Percentiles rank a stretch among this genome's conserved stretches.
phyloP scores from a whole-genome alignment of 371 early-diverging fungal species.

The Choanephora cucurbitarum region DNA sequence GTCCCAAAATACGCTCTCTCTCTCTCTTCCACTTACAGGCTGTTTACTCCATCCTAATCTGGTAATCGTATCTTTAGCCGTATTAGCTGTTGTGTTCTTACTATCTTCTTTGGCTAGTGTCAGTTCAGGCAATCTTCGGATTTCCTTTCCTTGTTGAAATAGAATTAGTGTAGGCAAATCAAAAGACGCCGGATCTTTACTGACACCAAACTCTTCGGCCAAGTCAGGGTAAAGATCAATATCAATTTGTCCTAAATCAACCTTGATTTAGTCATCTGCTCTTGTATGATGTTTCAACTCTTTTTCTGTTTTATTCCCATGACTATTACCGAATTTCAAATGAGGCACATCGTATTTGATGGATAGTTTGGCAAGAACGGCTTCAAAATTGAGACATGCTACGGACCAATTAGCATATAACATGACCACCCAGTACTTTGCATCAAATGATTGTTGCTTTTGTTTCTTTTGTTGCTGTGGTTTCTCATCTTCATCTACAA shows the following conservation, averaged over 20 bases:
- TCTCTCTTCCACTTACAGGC: constrained; percentile 31
- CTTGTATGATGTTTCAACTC: too few species aligned
- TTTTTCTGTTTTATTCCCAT: background rate
- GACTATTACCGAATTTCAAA: constrained; percentile 41
- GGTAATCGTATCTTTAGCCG: constrained; percentile 50
- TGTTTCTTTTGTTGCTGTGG: constrained; percentile 10
- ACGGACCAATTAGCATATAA: constrained; percentile 56
- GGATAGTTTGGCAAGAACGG: constrained; percentile 48
- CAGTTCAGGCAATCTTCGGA: constrained; percentile 44
- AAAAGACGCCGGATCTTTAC: constrained; percentile 52
- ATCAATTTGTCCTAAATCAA: constrained; percentile 42
- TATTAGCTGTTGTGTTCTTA: constrained; percentile 25
- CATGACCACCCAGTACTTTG: constrained; percentile 53
- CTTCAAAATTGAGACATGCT: constrained; percentile 54
- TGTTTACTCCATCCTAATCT: constrained; percentile 53
- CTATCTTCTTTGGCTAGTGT: constrained; percentile 29
- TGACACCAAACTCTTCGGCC: constrained; percentile 47
- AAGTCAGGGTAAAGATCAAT: constrained; percentile 46
- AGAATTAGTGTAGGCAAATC: constrained; percentile 51
- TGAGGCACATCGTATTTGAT: constrained; percentile 38
- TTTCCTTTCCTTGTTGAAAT: constrained; percentile 46
- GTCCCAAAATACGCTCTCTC: too few species aligned
- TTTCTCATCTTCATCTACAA: constrained; percentile 18
- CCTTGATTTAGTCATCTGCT: too few species aligned
- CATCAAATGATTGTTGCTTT: background rate